Evolutionary conservation across 148 eudicot genomes (phyloP), one percentile per base, ranked within the genome.

Genomic region (Arbutus unedo): DNA sequence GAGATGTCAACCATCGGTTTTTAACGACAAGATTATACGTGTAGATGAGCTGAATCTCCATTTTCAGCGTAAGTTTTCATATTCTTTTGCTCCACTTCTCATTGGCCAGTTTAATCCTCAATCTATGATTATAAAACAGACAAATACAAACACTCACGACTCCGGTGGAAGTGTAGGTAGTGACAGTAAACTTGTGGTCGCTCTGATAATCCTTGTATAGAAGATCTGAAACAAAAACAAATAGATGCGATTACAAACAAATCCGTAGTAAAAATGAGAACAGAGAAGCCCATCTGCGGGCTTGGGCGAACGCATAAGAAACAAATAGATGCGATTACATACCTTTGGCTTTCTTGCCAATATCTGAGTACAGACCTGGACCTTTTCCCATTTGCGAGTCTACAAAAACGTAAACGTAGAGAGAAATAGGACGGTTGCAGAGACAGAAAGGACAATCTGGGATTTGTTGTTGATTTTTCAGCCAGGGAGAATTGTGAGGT

Each of bases 291-390:
- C 38, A 31, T 31, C 38, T 31, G 38, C 38, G 38, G 38, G 38
- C 38, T 31, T 31, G 38, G 38, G 38, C 38, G 38, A 31, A 31
- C 1, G 75, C 2, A 71, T 2, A 71, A 43, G 19, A 43, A 70
- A 15, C n/a, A 15, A 15, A 70, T 14, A 72, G 44, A 16, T 49
- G n/a, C 6, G 45, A 21, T 62, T 3, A 31, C 3, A 77, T 77
- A 79, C 98, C 98, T 92, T 93, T 85, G 82, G 98, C 95, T 81
- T 47, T 91, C 74, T 94, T 95, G 91, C 98, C 98, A 86, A 95
- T 95, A 80, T 95, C 98, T 54, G 96, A 81, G 95, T 95, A 95
- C 71, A 95, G 91, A 0, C 98, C 98, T 4, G 98, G 98, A 79
- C 98, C 98, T 82, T 95, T 95, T 84, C 77, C 96, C 93, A 91